Percentiles rank a stretch among this genome's conserved stretches.
These are phyloP conservation scores for Cryptosporidium viatorum DNA, from an alignment of 169 alveolate species.

Conservation along the genomic window DNA sequence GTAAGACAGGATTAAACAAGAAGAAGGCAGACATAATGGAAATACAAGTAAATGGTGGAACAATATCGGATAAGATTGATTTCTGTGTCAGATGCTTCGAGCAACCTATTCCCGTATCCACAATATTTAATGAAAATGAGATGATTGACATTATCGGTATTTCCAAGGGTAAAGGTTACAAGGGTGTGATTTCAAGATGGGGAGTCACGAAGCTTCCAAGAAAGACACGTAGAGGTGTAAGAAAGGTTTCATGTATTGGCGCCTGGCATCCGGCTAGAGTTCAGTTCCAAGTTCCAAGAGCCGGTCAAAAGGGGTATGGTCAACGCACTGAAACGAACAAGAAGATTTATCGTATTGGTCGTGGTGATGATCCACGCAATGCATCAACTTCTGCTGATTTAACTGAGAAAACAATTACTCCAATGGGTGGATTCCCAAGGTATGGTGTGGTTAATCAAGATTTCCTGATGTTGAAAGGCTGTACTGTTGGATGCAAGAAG, in stretches of 20 bases:
- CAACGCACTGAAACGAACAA: conserved; percentile 99
- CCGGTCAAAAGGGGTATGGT: conserved; percentile 99
- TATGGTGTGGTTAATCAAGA: conserved; percentile 98
- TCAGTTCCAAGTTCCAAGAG: conserved; percentile 99
- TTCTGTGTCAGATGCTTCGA: conserved; percentile 95
- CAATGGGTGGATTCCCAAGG: conserved; percentile 99
- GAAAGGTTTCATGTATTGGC: conserved; percentile 99
- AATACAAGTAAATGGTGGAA: conserved; percentile 99
- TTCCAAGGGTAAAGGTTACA: conserved; percentile 99
- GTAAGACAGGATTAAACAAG: conserved; percentile 93
- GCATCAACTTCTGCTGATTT: conserved; percentile 98
- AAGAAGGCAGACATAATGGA: conserved; percentile 99
- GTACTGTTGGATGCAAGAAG: conserved; percentile 98
- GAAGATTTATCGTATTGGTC: conserved; percentile 98
- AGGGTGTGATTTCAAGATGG: conserved; percentile 99
- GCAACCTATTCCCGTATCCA: conserved; percentile 94
- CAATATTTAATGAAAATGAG: conserved; percentile 96
- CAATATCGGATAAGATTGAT: conserved; percentile 95
- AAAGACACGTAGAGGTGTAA: conserved; percentile 99
- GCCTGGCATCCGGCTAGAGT: conserved; percentile 99
- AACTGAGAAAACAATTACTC: conserved; percentile 98
- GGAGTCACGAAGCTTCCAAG: conserved; percentile 99
- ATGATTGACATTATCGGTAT: conserved; percentile 98
- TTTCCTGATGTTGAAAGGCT: conserved; percentile 98
- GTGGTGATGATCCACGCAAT: conserved; percentile 91